These are phyloP conservation scores for Pleodorina starrii DNA, from an alignment of 139 green algal genomes.

Conservation along the genomic window DNA sequence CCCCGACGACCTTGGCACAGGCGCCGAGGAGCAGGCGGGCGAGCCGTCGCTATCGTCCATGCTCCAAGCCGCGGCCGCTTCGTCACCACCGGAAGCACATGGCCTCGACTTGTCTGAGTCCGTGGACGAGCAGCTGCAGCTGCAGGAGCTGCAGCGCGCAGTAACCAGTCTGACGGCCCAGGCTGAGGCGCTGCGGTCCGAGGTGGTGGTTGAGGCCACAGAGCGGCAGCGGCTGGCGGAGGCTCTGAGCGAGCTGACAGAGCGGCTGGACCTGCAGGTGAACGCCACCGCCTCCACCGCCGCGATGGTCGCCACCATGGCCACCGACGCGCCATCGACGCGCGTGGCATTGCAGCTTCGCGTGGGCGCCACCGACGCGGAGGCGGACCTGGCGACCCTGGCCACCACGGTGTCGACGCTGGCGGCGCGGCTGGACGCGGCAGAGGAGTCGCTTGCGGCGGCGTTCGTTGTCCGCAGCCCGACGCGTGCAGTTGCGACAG, in stretches of 20 bases:
- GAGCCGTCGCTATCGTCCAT: slow-evolving; percentile 12
- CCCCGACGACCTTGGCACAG: not conserved
- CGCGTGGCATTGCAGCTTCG: slow-evolving; percentile 6
- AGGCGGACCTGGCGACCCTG: not conserved
- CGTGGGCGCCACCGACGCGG: not conserved
- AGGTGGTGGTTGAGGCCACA: not conserved
- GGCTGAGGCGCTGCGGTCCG: not conserved
- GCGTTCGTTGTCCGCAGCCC: slow-evolving; percentile 37
- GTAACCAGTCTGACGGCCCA: not conserved
- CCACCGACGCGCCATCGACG: slow-evolving; percentile 9
- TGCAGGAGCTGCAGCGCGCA: not conserved
- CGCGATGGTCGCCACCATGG: slow-evolving; percentile 18
- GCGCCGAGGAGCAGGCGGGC: not conserved
- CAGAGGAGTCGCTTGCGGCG: slow-evolving; percentile 15
- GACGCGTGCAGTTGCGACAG: not conserved
- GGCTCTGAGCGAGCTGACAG: slow-evolving; percentile 6
- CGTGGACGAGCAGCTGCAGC: slow-evolving; percentile 25
- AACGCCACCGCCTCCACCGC: not conserved
- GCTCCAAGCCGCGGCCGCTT: not conserved
- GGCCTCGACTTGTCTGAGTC: no score
- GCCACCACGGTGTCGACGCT: not conserved
- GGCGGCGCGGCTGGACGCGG: not conserved
- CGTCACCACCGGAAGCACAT: not conserved
- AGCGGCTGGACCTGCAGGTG: slow-evolving; percentile 33
- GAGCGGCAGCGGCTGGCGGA: slow-evolving; percentile 2